Evolutionary conservation across 2,329 filamentous ascomycete species (phyloP), one percentile per base, ranked within the genome.

Genomic region (Sporothrix dimorphospora): DNA sequence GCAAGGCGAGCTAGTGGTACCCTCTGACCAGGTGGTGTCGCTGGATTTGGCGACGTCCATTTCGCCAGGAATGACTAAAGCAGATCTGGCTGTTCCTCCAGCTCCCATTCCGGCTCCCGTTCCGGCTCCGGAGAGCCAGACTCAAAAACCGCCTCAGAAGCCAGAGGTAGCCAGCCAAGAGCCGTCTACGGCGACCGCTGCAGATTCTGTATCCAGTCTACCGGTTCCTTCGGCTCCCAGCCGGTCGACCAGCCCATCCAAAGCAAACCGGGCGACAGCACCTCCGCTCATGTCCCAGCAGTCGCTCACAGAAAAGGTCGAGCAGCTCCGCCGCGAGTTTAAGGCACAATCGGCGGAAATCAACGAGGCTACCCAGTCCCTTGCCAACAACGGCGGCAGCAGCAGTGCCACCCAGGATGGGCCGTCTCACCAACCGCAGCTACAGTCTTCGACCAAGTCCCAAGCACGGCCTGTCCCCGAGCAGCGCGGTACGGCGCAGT

Each of bases 251-350:
- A 71, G 71, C 8, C 67, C 71, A 4, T 21, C 45, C n/a, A 72
- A 70, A 61, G 1, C 70, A 2, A 27, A 6, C 12, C 73, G 73
- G 27, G 2, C 72, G 1, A 59, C 47, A 3, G n/a, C 61, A 4
- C 47, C 71, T 4, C 34, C 72, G 1, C 42, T 59, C 14, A 34
- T 42, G 8, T 27, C 72, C 1, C 75, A 73, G 51, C 72, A 63
- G 49, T 74, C 75, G 1, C 76, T 87, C 65, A 80, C 81, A 0
- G 85, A 87, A 71, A 86, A 82, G 73, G 81, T 86, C 2, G 85
- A 87, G 65, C 83, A 87, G 72, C 80, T 87, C 71, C 85, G 86
- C 21, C 84, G 85, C 19, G 85, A 86, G 73, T 84, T 87, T 34
- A 81, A 81, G 55, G 77, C 80, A 3, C 75, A 77, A 55, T 74